Evolutionary conservation across 352 stramenopile genomes (phyloP), one percentile per base, ranked within the genome.

Genomic region (Phytophthora pseudosyringae): DNA sequence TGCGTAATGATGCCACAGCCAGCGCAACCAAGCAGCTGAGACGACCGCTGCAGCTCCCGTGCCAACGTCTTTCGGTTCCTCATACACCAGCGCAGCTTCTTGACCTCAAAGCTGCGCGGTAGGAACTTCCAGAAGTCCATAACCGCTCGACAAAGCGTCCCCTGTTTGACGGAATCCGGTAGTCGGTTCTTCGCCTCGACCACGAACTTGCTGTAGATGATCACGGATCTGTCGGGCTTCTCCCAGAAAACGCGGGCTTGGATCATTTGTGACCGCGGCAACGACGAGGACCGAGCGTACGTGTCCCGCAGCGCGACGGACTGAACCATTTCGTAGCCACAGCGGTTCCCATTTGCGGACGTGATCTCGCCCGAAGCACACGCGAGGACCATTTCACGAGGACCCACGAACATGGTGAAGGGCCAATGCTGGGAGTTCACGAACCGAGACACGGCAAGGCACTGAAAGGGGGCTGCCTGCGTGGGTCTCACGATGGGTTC

Each of bases 61-160:
- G 25, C 47, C 53, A 64, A 57, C 13, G 25, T 21, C 35, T 59
- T 64, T 26, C 53, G 47, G 46, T 64, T 50, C 44, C 54, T 63
- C 35, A 68, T 48, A 39, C 61, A 65, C 45, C 61, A 69, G 4
- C 53, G 46, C 13, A 69, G 10, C 12, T 65, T 69, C 40, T 69
- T 69, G 28, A 49, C 40, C 28, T 69, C 61, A 7, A 65, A 26
- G 11, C 44, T 48, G 15, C 62, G 62, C 6, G 62, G 62, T 11
- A 70, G 32, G 32, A 70, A 70, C 40, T 60, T 70, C 62, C 62
- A 70, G 16, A 66, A 70, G n/a, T 39, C 33, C 40, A 60, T 51
- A 7, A 60, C n/a, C 5, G 39, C 39, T 45, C 55, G 54, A 50
- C 62, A 70, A 15, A 70, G 18, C 16, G 47, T 56, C 16, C 41